phyloP scores from a whole-genome alignment of 2,329 filamentous ascomycete genomes.

The Fusarium tricinctum region DNA sequence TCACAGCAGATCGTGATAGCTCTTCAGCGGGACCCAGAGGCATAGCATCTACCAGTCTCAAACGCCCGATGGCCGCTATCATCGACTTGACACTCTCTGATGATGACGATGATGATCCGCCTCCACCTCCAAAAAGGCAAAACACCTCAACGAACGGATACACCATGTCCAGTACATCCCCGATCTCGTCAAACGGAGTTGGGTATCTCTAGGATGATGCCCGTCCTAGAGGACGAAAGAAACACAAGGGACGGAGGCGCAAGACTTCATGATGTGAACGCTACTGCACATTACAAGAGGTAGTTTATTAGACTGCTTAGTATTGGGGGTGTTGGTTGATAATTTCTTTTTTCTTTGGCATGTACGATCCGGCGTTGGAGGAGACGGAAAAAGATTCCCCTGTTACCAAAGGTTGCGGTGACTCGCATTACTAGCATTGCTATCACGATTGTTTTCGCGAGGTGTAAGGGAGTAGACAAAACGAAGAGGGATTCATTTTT shows the following conservation, averaged over 20 bases:
- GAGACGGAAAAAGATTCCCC: slow-evolving; percentile 52
- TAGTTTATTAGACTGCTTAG: slow-evolving; percentile 19
- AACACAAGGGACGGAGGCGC: slow-evolving; percentile 28
- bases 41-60: slow-evolving; percentile 57
- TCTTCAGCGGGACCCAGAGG: slow-evolving; percentile 56
- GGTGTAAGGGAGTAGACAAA: slow-evolving; percentile 35
- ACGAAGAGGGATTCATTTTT: slow-evolving; percentile 5
- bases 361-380: slow-evolving; percentile 48
- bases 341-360: slow-evolving; percentile 35
- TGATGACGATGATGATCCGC: slow-evolving; percentile 67
- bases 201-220: slow-evolving; percentile 45
- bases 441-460: slow-evolving; percentile 43
- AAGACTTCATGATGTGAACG: slow-evolving; percentile 33
- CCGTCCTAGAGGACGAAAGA: slow-evolving; percentile 27
- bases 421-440: slow-evolving; percentile 32
- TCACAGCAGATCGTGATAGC: slow-evolving; percentile 55
- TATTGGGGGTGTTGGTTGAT: slow-evolving; percentile 42
- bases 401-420: slow-evolving; percentile 38
- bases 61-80: slow-evolving; percentile 66
- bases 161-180: slow-evolving; percentile 44
- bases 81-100: slow-evolving; percentile 71
- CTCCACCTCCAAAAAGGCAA: slow-evolving; percentile 64
- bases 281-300: slow-evolving; percentile 5
- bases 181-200: slow-evolving; percentile 32
- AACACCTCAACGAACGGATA: slow-evolving; percentile 50